Evolutionary conservation across 345 rosid genomes (phyloP).

Genomic region (Mallotus nudiflorus): DNA sequence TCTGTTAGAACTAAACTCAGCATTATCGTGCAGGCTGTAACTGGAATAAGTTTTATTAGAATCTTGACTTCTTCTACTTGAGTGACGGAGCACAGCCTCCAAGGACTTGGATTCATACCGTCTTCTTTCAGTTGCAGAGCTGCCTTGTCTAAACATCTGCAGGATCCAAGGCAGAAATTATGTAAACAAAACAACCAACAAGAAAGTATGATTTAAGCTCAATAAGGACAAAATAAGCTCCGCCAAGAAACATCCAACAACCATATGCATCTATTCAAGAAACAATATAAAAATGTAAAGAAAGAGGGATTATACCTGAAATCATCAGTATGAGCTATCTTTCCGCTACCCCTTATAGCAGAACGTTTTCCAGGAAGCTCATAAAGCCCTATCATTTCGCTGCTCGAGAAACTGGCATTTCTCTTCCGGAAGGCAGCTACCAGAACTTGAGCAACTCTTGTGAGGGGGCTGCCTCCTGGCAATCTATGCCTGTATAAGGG

Average conservation of each 20-base stretch:
- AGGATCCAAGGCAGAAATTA: too few relatives aligned
- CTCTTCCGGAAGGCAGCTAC: conserved; percentile 74
- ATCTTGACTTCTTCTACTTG: conserved; percentile 96
- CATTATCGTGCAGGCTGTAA: conserved; percentile 77
- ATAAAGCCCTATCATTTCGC: conserved; percentile 71
- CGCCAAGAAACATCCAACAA: background rate
- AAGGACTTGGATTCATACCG: conserved; percentile 60
- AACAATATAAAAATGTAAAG: too few relatives aligned
- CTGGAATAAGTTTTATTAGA: conserved; percentile 66
- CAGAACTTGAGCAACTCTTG: conserved; percentile 85
- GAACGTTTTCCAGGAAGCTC: conserved; percentile 77
- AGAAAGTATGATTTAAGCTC: too few relatives aligned
- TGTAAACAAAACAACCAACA: too few relatives aligned
- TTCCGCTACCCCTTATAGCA: conserved; percentile 76
- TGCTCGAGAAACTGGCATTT: conserved; percentile 55
- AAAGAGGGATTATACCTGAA: conserved; percentile 58
- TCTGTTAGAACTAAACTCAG: conserved; percentile 65
- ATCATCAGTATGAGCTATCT: conserved; percentile 64
- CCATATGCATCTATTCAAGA: background rate
- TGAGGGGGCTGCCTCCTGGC: conserved; percentile 96
- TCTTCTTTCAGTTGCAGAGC: conserved; percentile 83
- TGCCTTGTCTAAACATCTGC: conserved; percentile 88
- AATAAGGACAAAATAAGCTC: too few relatives aligned
- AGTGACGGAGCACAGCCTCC: conserved; percentile 90
- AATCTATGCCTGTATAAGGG: conserved; percentile 85